Evolutionary conservation across 2,329 filamentous ascomycete genomes (phyloP), one percentile per base, ranked within the genome.

Genomic region (Mariannaea sp.): DNA sequence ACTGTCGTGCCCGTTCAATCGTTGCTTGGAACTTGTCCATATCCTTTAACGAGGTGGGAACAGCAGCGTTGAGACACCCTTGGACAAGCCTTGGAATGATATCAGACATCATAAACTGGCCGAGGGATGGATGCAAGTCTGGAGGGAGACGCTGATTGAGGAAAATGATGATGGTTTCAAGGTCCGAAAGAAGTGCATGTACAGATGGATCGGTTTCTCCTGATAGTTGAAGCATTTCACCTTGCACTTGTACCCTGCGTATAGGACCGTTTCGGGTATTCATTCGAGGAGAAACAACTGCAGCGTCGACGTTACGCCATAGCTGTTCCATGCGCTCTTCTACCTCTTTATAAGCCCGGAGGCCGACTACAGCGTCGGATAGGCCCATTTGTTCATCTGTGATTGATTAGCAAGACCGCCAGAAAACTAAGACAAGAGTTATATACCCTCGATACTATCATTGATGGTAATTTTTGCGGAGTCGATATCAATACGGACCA

Each of bases 41-140:
- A 9, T 87, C 85, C 9, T 81, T 77, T 9, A 96, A 76, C 0
- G 89, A 87, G 2, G 87, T 77, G 1, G 94, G 93, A 0, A 99
- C 86, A 1, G 85, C 83, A 12, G 84, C 80, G 26, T 89, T 83
- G 7, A 99, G 80, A 87, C 91, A 96, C 4, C 81, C 77, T 4
- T 81, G 81, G 33, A 91, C 86, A 9, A 97, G 78, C 17, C 83
- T 82, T 5, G 83, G 79, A 7, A 87, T 80, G 8, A 96, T 72
- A 32, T 82, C 78, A 0, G 86, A 85, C 70, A 96, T 82, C 68
- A 97, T 82, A 7, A 83, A 80, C 10, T 80, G 76, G 0, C 89
- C 88, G 1, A 97, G 74, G 1, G 83, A 78, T 40, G 77, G 73
- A 1, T 85, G 69, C 5, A 88, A 73, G 24, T 84, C 78, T 8